Conservation (phyloP, 169 alveolate species). For the Eimeria mitis region DNA sequence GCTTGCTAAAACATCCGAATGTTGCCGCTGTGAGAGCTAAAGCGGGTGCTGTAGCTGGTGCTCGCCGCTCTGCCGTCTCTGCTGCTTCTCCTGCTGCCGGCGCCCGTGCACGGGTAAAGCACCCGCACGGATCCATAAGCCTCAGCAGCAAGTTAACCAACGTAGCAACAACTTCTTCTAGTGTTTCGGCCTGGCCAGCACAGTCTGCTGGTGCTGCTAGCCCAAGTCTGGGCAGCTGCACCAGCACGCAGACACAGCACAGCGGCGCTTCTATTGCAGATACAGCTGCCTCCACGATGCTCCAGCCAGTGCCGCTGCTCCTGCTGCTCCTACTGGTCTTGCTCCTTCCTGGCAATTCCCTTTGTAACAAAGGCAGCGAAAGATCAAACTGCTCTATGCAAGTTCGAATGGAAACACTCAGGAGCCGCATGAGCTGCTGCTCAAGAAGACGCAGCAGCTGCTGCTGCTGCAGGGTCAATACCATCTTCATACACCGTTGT, state of each 20-base stretch:
- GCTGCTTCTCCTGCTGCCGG: neutral
- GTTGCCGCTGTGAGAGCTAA: neutral
- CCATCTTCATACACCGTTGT: neutral
- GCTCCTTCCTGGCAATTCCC: neutral
- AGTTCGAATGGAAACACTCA: conserved; percentile 15
- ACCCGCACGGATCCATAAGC: neutral
- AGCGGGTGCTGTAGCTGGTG: neutral
- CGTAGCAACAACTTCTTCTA: conserved; percentile 3
- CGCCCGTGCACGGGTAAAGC: neutral
- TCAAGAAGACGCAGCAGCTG: conserved; percentile 11
- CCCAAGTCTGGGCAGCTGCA: conserved; percentile 36
- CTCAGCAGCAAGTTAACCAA: conserved; percentile 44
- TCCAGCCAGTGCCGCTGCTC: conserved; percentile 33
- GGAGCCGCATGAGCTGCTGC: conserved; percentile 52
- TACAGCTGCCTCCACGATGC: conserved; percentile 41
- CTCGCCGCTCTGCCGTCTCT: neutral
- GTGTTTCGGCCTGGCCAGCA: neutral
- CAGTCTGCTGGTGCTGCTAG: neutral
- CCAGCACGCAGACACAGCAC: conserved; percentile 58
- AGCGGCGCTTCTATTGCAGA: conserved; percentile 66
- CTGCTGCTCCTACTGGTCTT: neutral
- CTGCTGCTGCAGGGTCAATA: conserved; percentile 26
- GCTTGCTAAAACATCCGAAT: conserved; percentile 51
- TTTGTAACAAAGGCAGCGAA: conserved; percentile 10
- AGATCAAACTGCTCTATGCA: conserved; percentile 13